phyloP scores from a whole-genome alignment of 257 asterid species.

The Linaria vulgaris region DNA sequence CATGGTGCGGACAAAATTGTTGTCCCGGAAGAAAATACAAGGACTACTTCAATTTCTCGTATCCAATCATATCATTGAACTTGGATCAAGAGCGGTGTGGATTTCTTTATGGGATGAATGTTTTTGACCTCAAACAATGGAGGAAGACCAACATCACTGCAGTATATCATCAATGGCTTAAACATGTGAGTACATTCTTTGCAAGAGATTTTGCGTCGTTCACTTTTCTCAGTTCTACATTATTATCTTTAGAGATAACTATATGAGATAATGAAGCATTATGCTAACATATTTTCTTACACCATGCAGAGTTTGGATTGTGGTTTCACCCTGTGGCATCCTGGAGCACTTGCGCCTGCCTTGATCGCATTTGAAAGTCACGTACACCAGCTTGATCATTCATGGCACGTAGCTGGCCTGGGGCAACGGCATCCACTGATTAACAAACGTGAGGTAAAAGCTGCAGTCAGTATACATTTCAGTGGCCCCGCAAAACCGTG shows the following conservation, averaged over 20 bases:
- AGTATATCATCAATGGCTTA: slow-evolving; percentile 82
- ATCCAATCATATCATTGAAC: slow-evolving; percentile 49
- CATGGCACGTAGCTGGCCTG: slow-evolving; percentile 77
- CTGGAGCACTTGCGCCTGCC: slow-evolving; percentile 84
- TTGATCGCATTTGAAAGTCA: slow-evolving; percentile 77
- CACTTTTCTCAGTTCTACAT: neutral
- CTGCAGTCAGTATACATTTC: slow-evolving; percentile 76
- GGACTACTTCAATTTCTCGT: slow-evolving; percentile 70
- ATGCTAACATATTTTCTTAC: slow-evolving; percentile 3
- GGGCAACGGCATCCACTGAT: slow-evolving; percentile 48
- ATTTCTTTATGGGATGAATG: slow-evolving; percentile 81
- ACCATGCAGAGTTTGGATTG: slow-evolving; percentile 58
- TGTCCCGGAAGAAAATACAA: slow-evolving; percentile 70
- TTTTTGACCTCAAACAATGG: slow-evolving; percentile 80
- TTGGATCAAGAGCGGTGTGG: slow-evolving; percentile 53
- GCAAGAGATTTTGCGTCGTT: neutral
- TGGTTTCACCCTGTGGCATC: slow-evolving; percentile 67
- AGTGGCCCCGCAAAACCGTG: slow-evolving; percentile 96
- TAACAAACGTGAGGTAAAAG: slow-evolving; percentile 30
- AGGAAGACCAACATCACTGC: slow-evolving; percentile 64
- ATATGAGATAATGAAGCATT: too few species aligned
- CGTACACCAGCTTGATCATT: slow-evolving; percentile 55
- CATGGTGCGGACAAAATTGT: slow-evolving; percentile 57
- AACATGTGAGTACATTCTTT: slow-evolving; percentile 53
- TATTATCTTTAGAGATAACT: too few species aligned